These are phyloP conservation scores for Alternaria viburni DNA, from an alignment of 2,329 filamentous ascomycete genomes.

Conservation along the genomic window DNA sequence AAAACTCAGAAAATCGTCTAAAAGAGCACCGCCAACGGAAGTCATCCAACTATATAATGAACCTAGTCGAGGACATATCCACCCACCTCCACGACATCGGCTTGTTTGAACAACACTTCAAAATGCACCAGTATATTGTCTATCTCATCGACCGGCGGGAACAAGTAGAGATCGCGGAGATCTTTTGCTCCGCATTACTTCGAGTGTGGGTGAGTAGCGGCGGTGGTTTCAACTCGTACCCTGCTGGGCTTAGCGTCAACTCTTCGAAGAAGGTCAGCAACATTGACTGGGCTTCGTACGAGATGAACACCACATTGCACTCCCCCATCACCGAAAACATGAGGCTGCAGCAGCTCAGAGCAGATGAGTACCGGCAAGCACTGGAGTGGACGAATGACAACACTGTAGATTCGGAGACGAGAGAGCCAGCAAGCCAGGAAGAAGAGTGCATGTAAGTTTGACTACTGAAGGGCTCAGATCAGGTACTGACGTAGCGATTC, in stretches of 20 bases:
- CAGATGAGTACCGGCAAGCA: constrained; percentile 27
- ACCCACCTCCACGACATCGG: constrained; percentile 12
- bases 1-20: constrained; percentile 22
- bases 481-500: neutral
- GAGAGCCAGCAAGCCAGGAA: constrained; percentile 1
- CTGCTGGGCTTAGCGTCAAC: constrained; percentile 32
- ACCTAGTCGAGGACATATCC: constrained; percentile 38
- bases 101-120: constrained; percentile 22
- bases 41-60: constrained; percentile 40
- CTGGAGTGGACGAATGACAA: constrained; percentile 17
- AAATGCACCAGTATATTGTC: constrained; percentile 36
- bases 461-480: too few relatives aligned
- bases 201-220: constrained; percentile 36
- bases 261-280: constrained; percentile 19
- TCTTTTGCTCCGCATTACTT: constrained; percentile 36
- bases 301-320: constrained; percentile 11
- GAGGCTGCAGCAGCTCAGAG: constrained; percentile 15
- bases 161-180: constrained; percentile 37
- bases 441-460: neutral
- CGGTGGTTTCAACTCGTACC: constrained; percentile 39
- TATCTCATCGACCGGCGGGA: constrained; percentile 33
- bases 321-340: constrained; percentile 20
- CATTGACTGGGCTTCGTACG: constrained; percentile 23
- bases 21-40: constrained; percentile 29
- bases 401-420: neutral